Conservation (phyloP, 371 early-diverging fungal genomes). For the Rhizopus microsporus region DNA sequence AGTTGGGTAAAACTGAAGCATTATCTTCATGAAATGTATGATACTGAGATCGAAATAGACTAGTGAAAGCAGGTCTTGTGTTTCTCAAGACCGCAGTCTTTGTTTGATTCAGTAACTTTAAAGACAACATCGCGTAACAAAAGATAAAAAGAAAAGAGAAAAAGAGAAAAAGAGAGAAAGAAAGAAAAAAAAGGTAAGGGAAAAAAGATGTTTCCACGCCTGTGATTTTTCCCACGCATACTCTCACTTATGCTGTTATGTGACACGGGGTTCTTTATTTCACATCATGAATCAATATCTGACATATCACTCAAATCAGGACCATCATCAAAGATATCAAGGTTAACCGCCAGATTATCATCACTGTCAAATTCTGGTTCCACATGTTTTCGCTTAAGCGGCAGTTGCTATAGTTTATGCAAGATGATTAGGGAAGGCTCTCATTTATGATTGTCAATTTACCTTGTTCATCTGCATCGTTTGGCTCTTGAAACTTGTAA, state of each 20-base stretch:
- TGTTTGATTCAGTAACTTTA: conserved; percentile 15
- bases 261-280: neutral
- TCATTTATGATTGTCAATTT: no score
- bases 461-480: no score
- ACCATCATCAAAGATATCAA: conserved; percentile 53
- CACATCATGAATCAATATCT: conserved; percentile 28
- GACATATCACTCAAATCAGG: conserved; percentile 55
- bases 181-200: neutral
- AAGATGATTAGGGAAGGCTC: no score
- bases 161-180: conserved; percentile 9
- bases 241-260: neutral
- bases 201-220: neutral
- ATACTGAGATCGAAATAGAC: conserved; percentile 19
- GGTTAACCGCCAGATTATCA: conserved; percentile 32
- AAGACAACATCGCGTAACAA: conserved; percentile 13
- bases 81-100: neutral
- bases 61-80: conserved; percentile 2
- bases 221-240: conserved; percentile 24
- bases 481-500: no score
- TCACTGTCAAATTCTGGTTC: conserved; percentile 27
- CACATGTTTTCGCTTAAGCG: neutral
- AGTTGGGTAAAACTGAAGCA: conserved; percentile 46
- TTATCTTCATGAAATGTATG: conserved; percentile 46
- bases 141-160: neutral
- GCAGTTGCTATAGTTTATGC: neutral